These are phyloP conservation scores for Stephania yunnanensis DNA, from an alignment of 164 flowering plant species.

Conservation along the genomic window DNA sequence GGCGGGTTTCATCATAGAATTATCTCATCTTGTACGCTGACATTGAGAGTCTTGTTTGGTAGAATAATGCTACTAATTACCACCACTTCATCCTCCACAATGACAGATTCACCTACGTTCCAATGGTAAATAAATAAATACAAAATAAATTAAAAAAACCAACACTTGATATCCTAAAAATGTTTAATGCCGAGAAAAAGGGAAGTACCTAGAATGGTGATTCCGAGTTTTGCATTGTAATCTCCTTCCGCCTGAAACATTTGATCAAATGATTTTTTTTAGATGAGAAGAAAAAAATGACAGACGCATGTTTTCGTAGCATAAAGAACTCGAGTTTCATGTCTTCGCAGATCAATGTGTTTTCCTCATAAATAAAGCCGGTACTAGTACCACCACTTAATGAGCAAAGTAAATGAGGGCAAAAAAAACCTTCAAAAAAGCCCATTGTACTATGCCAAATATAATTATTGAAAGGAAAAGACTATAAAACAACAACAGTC, in stretches of 20 bases:
- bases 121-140: too few relatives aligned
- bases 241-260: conserved; percentile 57
- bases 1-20: conserved; percentile 38
- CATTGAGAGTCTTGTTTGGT: conserved; percentile 84
- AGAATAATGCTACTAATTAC: conserved; percentile 86
- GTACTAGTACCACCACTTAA: not conserved
- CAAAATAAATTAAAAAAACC: not conserved
- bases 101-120: conserved; percentile 78
- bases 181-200: not conserved
- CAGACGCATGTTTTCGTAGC: not conserved
- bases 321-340: not conserved
- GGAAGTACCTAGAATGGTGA: conserved; percentile 65
- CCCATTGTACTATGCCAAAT: not conserved
- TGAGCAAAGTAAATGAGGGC: too few relatives aligned
- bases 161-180: not conserved
- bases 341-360: not conserved
- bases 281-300: not conserved
- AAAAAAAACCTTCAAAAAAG: not conserved
- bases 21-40: conserved; percentile 95
- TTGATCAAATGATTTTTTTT: not conserved
- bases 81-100: conserved; percentile 94
- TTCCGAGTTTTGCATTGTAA: conserved; percentile 63
- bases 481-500: too few relatives aligned
- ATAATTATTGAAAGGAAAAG: not conserved
- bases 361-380: not conserved